phyloP scores from a whole-genome alignment of 805 yeast genomes.

The Starmerella roubikii region DNA sequence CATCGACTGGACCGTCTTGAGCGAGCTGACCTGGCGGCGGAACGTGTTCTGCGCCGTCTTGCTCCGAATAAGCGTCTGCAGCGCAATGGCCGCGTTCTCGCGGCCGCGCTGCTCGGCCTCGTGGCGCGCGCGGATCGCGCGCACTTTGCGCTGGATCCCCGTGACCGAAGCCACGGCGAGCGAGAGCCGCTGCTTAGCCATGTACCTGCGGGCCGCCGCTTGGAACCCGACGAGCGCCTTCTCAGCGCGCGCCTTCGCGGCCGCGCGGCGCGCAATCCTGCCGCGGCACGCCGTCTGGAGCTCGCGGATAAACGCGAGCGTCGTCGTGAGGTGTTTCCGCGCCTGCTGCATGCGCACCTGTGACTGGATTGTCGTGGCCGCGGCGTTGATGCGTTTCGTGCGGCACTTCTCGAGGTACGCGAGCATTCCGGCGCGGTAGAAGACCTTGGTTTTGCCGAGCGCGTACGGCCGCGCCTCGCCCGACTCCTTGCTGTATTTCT shows the following conservation, averaged over 20 bases:
- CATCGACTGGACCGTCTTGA: slow-evolving; percentile 62
- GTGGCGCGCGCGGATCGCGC: slow-evolving; percentile 39
- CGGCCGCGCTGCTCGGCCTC: slow-evolving; percentile 38
- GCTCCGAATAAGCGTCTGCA: slow-evolving; percentile 69
- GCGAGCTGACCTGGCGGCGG: slow-evolving; percentile 36
- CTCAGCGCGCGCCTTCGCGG: slow-evolving; percentile 36
- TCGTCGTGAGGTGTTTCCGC: slow-evolving; percentile 46
- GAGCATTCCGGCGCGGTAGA: slow-evolving; percentile 92
- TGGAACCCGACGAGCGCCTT: slow-evolving; percentile 62
- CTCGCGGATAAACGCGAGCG: slow-evolving; percentile 38
- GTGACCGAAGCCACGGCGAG: slow-evolving; percentile 40
- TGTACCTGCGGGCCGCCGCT: slow-evolving; percentile 35
- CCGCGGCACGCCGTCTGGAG: slow-evolving; percentile 60
- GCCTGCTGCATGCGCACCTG: slow-evolving; percentile 51
- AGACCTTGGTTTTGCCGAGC: slow-evolving; percentile 82
- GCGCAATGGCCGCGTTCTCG: slow-evolving; percentile 48
- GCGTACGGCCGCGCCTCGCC: slow-evolving; percentile 18
- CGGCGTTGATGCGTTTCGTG: slow-evolving; percentile 56
- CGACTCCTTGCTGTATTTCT: slow-evolving; percentile 34
- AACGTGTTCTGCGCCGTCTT: slow-evolving; percentile 44
- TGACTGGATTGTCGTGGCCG: slow-evolving; percentile 80
- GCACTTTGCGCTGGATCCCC: slow-evolving; percentile 43
- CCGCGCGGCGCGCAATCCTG: slow-evolving; percentile 39
- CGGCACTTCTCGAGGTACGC: slow-evolving; percentile 81
- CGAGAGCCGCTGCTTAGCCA: slow-evolving; percentile 39